Evolutionary conservation across 192 early-diverging fungal genomes (phyloP), one percentile per base, ranked within the genome.

Genomic region (Oehlia diaphana): DNA sequence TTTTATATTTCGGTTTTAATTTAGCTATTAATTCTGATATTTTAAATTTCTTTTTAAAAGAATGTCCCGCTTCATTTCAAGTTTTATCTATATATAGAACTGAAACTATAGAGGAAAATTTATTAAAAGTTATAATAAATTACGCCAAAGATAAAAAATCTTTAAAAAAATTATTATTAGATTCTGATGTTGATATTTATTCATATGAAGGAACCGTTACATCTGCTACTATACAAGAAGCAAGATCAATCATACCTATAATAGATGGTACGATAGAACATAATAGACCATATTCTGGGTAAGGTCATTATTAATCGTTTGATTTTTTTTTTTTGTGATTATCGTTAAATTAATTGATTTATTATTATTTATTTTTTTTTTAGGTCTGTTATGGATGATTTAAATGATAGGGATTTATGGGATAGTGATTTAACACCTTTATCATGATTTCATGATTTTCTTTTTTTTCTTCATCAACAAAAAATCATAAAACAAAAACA

Each of bases 1-100:
- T 72, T n/a, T 23, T 49, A 50, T 72, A 72, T 50, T 72, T 72
- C 50, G 71, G 71, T 1, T 50, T 72, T 50, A 3, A 72, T 49
- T 53, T 72, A 14, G 21, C 21, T 14, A 50, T 72, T 50, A 49
- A 12, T 50, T 12, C 71, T 13, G 21, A 37, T 50, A 50, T 47
- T 26, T 50, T 72, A 28, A 21, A 50, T 23, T 50, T 28, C 28
- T 72, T 72, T 50, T 72, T 72, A 72, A 72, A 72, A 49, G 33
- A 49, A 50, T 72, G 71, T 72, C 39, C 21, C 8, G 71, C 71
- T 10, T 21, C 31, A 31, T 50, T 72, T 28, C 39, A 72, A 28
- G 26, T 50, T 26, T 50, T 72, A 53, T 16, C 71, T 14, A 1
- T 72, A 28, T 50, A 72, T 47, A 42, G 71, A 26, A 2, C 47